Base-by-base conservation (phyloP, 2,329 filamentous ascomycete species). In the Decorospora gaudefroyi region DNA sequence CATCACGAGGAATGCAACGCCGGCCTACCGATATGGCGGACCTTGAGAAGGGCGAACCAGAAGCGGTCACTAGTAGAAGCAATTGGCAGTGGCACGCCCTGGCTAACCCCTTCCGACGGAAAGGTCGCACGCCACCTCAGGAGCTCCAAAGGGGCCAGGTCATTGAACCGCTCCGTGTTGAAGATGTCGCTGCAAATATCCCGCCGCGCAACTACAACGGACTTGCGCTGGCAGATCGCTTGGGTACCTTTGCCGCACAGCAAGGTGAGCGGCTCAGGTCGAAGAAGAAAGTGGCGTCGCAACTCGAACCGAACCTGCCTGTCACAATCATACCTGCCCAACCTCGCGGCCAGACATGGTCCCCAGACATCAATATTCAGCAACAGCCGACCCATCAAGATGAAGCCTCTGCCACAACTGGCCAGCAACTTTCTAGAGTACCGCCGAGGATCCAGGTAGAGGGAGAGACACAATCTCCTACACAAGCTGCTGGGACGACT, bases 241-340 rank as follows among this genome's bases (percentile, higher is more conserved):
- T 78, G 0, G 75, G 76, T 33, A 74, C 73, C 2, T 72, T 81
- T 38, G 74, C 78, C 8, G 72, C 78, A 3, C 73, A 78, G 31
- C 72, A 76, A 50, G 74, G 73, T 34, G 72, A 77, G 36, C 70
- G 66, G 29, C 68, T 74, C 30, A 71, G 60, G 49, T 74, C 65
- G 34, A 71, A 62, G 62, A 73, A 57, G 53, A 62, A 57, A 33
- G 65, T 37, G 21, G 60, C 52, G 12, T 57, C 63, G 12, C 57
- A 64, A 28, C 55, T 65, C 3, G 72, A 76, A 13, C 61, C 62
- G 5, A 69, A 76, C 13, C 56, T 83, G 9, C 80, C 80, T 2
- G 75, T 84, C 13, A 85, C 80, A 0, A 74, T 85, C 19, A 82
- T 85, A 36, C 82, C 82, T 3, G 80, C 81, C 3, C 78, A 81